phyloP scores from a whole-genome alignment of 768 basidiomycete genomes.

The Paxillus ammoniavirescens region DNA sequence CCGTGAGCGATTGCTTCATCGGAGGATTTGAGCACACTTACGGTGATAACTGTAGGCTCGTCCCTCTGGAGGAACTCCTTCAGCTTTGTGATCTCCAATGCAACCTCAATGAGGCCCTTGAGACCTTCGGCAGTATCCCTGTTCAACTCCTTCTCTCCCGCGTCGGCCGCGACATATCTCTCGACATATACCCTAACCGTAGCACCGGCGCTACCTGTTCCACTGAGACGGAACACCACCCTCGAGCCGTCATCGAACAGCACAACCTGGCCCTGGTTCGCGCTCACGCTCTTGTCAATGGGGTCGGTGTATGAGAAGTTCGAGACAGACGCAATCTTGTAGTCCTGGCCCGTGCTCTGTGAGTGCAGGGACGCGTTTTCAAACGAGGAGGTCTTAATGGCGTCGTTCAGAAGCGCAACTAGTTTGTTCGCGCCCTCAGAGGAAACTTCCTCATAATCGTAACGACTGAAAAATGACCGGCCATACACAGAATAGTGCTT shows the following conservation, averaged over 20 bases:
- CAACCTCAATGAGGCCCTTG: slow-evolving; percentile 94
- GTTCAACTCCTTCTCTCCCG: slow-evolving; percentile 65
- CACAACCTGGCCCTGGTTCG: slow-evolving; percentile 95
- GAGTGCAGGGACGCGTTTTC: slow-evolving; percentile 67
- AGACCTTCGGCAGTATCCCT: slow-evolving; percentile 86
- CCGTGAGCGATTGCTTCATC: neutral
- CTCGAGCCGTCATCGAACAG: slow-evolving; percentile 89
- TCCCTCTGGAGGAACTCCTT: slow-evolving; percentile 83
- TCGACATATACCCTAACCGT: slow-evolving; percentile 97
- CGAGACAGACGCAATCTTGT: slow-evolving; percentile 74
- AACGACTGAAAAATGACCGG: slow-evolving; percentile 97
- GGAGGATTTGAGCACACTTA: slow-evolving; percentile 34
- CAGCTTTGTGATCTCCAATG: slow-evolving; percentile 80
- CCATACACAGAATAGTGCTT: slow-evolving; percentile 92
- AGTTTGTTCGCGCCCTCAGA: slow-evolving; percentile 88
- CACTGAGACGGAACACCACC: slow-evolving; percentile 93
- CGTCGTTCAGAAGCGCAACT: slow-evolving; percentile 72
- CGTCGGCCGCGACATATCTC: slow-evolving; percentile 75
- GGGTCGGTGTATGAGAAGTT: slow-evolving; percentile 98
- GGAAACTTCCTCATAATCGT: slow-evolving; percentile 98
- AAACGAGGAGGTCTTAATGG: slow-evolving; percentile 67
- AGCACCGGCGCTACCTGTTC: slow-evolving; percentile 94
- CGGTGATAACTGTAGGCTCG: slow-evolving; percentile 95
- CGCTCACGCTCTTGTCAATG: slow-evolving; percentile 90
- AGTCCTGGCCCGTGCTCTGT: slow-evolving; percentile 62